Conservation (phyloP, 192 early-diverging fungal genomes). For the Gaertneriomyces sp. region DNA sequence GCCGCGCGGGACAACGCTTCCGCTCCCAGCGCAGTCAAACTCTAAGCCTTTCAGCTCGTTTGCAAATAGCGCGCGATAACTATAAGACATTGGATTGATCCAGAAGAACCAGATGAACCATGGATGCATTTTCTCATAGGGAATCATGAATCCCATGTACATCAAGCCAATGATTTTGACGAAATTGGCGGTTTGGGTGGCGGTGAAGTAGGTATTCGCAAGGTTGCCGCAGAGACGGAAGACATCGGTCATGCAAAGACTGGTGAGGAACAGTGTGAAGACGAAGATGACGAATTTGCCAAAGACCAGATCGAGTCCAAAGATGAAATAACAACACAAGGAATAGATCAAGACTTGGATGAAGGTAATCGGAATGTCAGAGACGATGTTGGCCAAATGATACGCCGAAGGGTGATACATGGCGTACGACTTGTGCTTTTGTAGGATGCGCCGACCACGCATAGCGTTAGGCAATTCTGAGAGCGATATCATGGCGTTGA, state of each 20-base stretch:
- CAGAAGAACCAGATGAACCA: slow-evolving; percentile 55
- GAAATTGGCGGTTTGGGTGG: slow-evolving; percentile 50
- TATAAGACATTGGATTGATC: slow-evolving; percentile 63
- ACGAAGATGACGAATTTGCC: slow-evolving; percentile 58
- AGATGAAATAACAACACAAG: slow-evolving; percentile 59
- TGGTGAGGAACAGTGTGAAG: slow-evolving; percentile 50
- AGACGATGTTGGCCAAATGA: slow-evolving; percentile 51
- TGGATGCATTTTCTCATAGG: slow-evolving; percentile 54
- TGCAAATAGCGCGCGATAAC: slow-evolving; percentile 55
- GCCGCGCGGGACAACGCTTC: too few relatives aligned
- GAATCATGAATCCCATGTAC: slow-evolving; percentile 64
- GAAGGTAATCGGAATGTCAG: slow-evolving; percentile 49
- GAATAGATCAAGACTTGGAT: slow-evolving; percentile 57
- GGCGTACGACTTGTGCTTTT: slow-evolving; percentile 76
- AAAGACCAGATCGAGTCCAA: slow-evolving; percentile 44
- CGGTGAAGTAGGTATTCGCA: slow-evolving; percentile 29
- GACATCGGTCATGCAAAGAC: slow-evolving; percentile 54
- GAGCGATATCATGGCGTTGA: slow-evolving; percentile 66
- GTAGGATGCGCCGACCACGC: slow-evolving; percentile 66
- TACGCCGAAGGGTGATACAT: slow-evolving; percentile 64
- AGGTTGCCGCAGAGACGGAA: slow-evolving; percentile 58
- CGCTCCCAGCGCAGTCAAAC: too few relatives aligned
- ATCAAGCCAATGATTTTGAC: slow-evolving; percentile 45
- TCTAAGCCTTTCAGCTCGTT: slow-evolving; percentile 55
- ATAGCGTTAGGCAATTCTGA: slow-evolving; percentile 72